phyloP scores from a whole-genome alignment of 805 yeast genomes.

The Tetrapisispora nanseiensis region DNA sequence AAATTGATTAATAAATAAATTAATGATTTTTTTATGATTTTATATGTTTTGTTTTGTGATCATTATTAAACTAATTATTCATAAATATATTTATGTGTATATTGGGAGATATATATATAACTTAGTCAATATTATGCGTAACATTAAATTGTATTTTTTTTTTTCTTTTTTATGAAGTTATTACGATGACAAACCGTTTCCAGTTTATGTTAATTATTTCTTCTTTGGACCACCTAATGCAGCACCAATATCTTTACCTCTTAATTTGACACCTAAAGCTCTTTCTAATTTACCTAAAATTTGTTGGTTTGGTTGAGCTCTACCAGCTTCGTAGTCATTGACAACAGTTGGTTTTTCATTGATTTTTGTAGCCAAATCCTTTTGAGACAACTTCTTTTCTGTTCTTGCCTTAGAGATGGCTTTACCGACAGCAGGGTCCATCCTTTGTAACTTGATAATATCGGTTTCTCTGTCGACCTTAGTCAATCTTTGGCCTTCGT shows the following conservation, averaged over 20 bases:
- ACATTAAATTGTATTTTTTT: too few species aligned
- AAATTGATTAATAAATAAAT: too few species aligned
- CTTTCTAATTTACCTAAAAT: slow-evolving; percentile 85
- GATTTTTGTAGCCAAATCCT: slow-evolving; percentile 90
- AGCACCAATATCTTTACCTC: slow-evolving; percentile 92
- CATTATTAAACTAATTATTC: too few species aligned
- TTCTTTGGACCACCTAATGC: slow-evolving; percentile 51
- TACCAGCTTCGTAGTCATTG: slow-evolving; percentile 93
- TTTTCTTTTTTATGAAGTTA: too few species aligned
- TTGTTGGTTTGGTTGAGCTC: slow-evolving; percentile 95
- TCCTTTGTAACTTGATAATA: slow-evolving; percentile 83
- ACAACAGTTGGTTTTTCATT: slow-evolving; percentile 93
- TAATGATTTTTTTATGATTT: too few species aligned
- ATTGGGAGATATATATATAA: not conserved
- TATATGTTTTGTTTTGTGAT: too few species aligned
- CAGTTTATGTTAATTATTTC: slow-evolving; percentile 17
- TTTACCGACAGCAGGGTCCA: slow-evolving; percentile 77
- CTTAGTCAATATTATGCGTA: not conserved
- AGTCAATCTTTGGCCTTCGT: slow-evolving; percentile 92
- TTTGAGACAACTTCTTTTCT: slow-evolving; percentile 83
- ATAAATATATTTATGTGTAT: not conserved
- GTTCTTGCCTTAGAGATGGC: slow-evolving; percentile 78
- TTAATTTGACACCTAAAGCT: slow-evolving; percentile 84
- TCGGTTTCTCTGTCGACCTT: slow-evolving; percentile 90
- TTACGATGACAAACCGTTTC: too few species aligned